Evolutionary conservation across 176 grass and related monocot species (phyloP).

Genomic region (sorghum (Sorghum bicolor)): Sorghum_bicolor_NCBIv3 NC_012878.2:3316501-3317000

Average conservation of each 20-base stretch:
- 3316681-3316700: background rate
- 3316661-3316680: background rate
- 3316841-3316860: slow-evolving; percentile 16
- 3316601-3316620: background rate
- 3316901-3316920: background rate
- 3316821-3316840: background rate
- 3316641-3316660: background rate
- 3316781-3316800: background rate
- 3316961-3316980: background rate
- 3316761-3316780: background rate
- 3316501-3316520: background rate
- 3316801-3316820: background rate
- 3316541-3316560: too few relatives aligned
- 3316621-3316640: background rate
- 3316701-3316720: background rate
- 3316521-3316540: background rate
- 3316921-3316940: background rate
- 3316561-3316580: background rate
- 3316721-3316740: background rate
- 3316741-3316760: background rate
- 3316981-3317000: slow-evolving; percentile 52
- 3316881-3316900: background rate
- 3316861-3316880: background rate
- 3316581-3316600: background rate
- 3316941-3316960: background rate